Percentiles rank a stretch among this genome's conserved stretches.
These are phyloP conservation scores for Starmerella vaccinii DNA, from an alignment of 805 yeast species.

Conservation along the genomic window DNA sequence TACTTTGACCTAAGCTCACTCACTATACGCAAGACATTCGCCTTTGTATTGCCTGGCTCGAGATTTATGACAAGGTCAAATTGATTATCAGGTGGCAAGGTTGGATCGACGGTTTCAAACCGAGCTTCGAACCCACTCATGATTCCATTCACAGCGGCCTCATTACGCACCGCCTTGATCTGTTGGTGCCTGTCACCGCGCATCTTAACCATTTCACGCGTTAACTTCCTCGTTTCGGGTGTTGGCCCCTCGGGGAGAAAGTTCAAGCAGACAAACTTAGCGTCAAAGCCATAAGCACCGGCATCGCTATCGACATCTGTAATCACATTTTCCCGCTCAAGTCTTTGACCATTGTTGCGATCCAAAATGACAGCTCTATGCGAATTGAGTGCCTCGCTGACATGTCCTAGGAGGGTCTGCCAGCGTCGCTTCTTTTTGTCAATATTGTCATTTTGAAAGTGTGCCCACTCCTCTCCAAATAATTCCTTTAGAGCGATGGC, in stretches of 20 bases:
- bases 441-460: slow-evolving; percentile 73
- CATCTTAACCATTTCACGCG: slow-evolving; percentile 46
- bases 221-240: slow-evolving; percentile 39
- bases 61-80: slow-evolving; percentile 62
- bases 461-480: slow-evolving; percentile 49
- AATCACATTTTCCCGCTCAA: slow-evolving; percentile 62
- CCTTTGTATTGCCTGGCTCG: slow-evolving; percentile 32
- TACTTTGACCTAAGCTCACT: slow-evolving; percentile 34
- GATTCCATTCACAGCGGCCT: slow-evolving; percentile 44
- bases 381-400: slow-evolving; percentile 30
- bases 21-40: slow-evolving; percentile 41
- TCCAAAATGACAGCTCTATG: slow-evolving; percentile 58
- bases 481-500: slow-evolving; percentile 48
- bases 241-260: slow-evolving; percentile 42
- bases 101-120: slow-evolving; percentile 48
- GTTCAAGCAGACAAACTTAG: slow-evolving; percentile 58
- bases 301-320: slow-evolving; percentile 41
- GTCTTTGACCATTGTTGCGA: slow-evolving; percentile 64
- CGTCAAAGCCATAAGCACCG: slow-evolving; percentile 36
- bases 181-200: slow-evolving; percentile 89
- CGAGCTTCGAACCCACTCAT: slow-evolving; percentile 65
- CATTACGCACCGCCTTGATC: slow-evolving; percentile 45
- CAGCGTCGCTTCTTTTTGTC: slow-evolving; percentile 27
- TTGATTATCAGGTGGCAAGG: slow-evolving; percentile 45
- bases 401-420: slow-evolving; percentile 18